phyloP scores from a whole-genome alignment of 495 filamentous ascomycete species.

The Podospora comata region DNA sequence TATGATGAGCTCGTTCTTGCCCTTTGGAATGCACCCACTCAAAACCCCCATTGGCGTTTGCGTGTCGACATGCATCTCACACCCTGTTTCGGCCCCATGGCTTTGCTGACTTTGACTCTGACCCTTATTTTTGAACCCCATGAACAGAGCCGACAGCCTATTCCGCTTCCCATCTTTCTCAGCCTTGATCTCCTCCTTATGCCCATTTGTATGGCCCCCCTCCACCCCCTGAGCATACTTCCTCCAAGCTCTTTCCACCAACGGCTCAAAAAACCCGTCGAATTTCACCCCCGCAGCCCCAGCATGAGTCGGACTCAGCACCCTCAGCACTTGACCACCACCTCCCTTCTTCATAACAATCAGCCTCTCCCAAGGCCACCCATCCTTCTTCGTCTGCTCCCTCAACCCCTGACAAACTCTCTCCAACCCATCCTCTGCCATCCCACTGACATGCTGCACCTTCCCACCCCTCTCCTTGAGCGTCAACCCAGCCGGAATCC shows the following conservation, averaged over 20 bases:
- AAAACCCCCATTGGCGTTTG: slow-evolving; percentile 38
- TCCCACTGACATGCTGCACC: slow-evolving; percentile 59
- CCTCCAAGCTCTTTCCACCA: slow-evolving; percentile 62
- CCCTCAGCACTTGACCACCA: slow-evolving; percentile 49
- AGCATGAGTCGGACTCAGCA: slow-evolving; percentile 64
- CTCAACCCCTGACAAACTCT: slow-evolving; percentile 52
- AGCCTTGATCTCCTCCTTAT: slow-evolving; percentile 10
- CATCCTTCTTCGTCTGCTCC: slow-evolving; percentile 54
- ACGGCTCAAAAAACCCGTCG: slow-evolving; percentile 60
- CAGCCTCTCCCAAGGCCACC: slow-evolving; percentile 64
- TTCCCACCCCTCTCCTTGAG: slow-evolving; percentile 50
- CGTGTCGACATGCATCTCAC: slow-evolving; percentile 38
- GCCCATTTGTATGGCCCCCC: neutral
- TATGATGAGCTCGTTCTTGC: slow-evolving; percentile 28
- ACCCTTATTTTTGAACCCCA: neutral
- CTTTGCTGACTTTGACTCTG: slow-evolving; percentile 1
- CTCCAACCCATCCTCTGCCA: slow-evolving; percentile 58
- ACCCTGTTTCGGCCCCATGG: neutral
- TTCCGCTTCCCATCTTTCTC: slow-evolving; percentile 2
- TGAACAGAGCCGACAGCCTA: neutral
- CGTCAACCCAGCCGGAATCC: slow-evolving; percentile 63
- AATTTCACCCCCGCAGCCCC: slow-evolving; percentile 57
- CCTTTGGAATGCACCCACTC: slow-evolving; percentile 21
- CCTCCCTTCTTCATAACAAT: slow-evolving; percentile 52
- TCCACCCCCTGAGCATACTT: slow-evolving; percentile 18